A percentile compares a stretch with the other conserved stretches of the same genome.
These are phyloP conservation scores for Aphanomyces cochlioides DNA, from an alignment of 352 stramenopile species.

Conservation along the genomic window DNA sequence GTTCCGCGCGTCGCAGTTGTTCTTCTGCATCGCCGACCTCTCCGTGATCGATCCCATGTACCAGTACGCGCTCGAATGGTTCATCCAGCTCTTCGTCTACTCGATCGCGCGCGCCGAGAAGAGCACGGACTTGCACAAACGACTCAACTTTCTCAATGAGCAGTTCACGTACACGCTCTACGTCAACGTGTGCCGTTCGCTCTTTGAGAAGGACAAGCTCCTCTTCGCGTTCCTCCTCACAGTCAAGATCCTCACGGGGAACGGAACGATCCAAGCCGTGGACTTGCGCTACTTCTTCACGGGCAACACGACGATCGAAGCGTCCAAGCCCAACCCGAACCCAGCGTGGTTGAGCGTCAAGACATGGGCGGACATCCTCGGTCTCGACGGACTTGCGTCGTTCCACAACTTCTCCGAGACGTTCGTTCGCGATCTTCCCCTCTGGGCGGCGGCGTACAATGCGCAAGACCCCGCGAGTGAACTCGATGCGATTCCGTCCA, in stretches of 20 bases:
- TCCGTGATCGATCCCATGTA: constrained; percentile 95
- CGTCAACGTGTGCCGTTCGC: constrained; percentile 92
- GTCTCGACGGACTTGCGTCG: constrained; percentile 54
- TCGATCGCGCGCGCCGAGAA: constrained; percentile 86
- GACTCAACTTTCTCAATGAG: constrained; percentile 89
- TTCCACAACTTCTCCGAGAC: constrained; percentile 51
- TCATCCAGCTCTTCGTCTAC: constrained; percentile 93
- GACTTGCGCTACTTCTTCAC: constrained; percentile 92
- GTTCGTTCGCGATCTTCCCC: constrained; percentile 48
- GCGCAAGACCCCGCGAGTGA: constrained; percentile 73
- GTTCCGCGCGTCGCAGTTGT: constrained; percentile 87
- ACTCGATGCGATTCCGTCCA: constrained; percentile 48
- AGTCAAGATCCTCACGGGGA: constrained; percentile 88
- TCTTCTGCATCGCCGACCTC: constrained; percentile 94
- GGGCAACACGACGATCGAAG: constrained; percentile 88
- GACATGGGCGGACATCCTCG: constrained; percentile 86
- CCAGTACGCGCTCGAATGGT: constrained; percentile 95
- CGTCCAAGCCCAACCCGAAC: constrained; percentile 66
- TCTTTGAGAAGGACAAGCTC: constrained; percentile 96
- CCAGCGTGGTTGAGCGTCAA: constrained; percentile 84
- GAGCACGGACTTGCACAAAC: constrained; percentile 62
- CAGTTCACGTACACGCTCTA: constrained; percentile 94
- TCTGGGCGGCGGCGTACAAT: constrained; percentile 83
- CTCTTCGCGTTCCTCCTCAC: constrained; percentile 93
- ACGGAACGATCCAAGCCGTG: constrained; percentile 60